Evolutionary conservation across 202 grass and related monocot species (phyloP), one percentile per base, ranked within the genome.

Genomic region (Digitaria exilis): DNA sequence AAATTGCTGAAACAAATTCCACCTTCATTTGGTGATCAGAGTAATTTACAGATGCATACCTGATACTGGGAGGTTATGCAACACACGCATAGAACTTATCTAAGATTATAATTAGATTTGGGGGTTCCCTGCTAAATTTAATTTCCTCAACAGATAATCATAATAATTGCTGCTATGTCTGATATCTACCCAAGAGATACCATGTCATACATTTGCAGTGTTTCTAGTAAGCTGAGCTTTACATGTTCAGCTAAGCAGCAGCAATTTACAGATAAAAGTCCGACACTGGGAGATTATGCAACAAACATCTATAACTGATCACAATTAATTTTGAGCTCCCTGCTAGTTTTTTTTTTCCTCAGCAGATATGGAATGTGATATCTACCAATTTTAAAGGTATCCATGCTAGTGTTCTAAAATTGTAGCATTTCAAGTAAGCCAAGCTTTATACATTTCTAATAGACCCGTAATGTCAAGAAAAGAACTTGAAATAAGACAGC

Each of bases 111-210:
- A 7, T 65, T 55, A 55, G 26, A 60, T 4, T 19, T 18, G n/a
- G 1, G 9, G 46, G 39, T 32, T 57, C 43, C 80, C 7, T 46
- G 26, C 4, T 48, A 21, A 4, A 4, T n/a, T 21, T 9, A 46
- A 64, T 46, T 73, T 26, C 35, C 35, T n/a, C 21, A 80, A 34
- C 12, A 46, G 9, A 75, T 76, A 46, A 10, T 46, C 22, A 83
- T 35, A 54, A 25, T 6, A 71, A 18, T 48, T 31, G 15, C 0
- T 24, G 34, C 5, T n/a, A 46, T 19, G 30, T 18, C 35, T 6
- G 0, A n/a, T 21, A 29, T 29, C 28, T 4, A 42, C 10, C n/a
- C 2, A 56, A 58, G 34, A 26, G 57, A 35, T 19, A 73, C 7
- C 22, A 67, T 17, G 19, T 60, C 14, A 7, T 42, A 83, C 7